phyloP scores from a whole-genome alignment of 352 stramenopile genomes.

The Phytophthora constricta region DNA sequence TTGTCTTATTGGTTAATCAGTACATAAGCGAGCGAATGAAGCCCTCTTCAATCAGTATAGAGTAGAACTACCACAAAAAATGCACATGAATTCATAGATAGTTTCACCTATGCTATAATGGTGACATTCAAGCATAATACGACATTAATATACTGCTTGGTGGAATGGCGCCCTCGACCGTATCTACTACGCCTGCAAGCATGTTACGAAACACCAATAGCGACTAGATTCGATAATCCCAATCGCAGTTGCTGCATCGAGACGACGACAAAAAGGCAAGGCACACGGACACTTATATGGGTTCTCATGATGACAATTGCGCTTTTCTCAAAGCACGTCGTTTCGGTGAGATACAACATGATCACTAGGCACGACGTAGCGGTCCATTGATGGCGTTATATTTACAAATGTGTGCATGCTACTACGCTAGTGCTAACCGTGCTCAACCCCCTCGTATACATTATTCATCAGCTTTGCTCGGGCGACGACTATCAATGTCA shows the following conservation, averaged over 20 bases:
- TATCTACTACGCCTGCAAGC: not conserved
- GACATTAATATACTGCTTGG: not conserved
- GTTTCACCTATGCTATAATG: conserved; percentile 7
- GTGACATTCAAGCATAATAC: not conserved
- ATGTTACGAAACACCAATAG: not conserved
- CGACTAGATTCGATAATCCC: not conserved
- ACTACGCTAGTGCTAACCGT: not conserved
- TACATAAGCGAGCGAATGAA: not conserved
- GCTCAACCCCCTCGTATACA: not conserved
- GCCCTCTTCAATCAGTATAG: not conserved
- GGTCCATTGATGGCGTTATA: not conserved
- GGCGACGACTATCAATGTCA: not conserved
- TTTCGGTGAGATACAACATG: not conserved
- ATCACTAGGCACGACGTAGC: not conserved
- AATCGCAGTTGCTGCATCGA: not conserved
- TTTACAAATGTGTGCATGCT: not conserved
- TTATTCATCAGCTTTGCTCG: not conserved
- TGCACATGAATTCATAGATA: not conserved
- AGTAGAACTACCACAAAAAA: not conserved
- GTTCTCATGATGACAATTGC: not conserved
- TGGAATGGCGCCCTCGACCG: not conserved
- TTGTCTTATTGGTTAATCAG: not conserved
- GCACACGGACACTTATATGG: not conserved
- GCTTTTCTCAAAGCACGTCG: not conserved
- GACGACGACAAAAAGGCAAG: not conserved